Percentiles rank a stretch among this genome's conserved stretches.
Conservation (phyloP, 805 yeast genomes). For the Myxozyma kluyveri region DNA sequence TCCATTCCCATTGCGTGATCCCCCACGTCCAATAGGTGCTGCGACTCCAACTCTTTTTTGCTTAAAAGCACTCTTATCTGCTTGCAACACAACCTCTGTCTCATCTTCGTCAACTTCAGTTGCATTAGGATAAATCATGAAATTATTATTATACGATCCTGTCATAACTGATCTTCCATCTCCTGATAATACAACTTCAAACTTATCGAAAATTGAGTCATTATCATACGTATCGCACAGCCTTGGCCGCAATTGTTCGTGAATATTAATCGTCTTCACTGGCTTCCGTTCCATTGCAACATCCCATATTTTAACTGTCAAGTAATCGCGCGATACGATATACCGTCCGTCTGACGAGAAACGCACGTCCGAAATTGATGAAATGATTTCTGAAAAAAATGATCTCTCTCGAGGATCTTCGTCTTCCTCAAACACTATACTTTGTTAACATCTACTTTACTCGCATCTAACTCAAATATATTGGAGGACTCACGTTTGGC, state of each 20-base stretch:
- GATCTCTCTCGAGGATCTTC: constrained; percentile 90
- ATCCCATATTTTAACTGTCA: constrained; percentile 98
- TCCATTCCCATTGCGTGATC: constrained; percentile 35
- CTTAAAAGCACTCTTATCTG: constrained; percentile 96
- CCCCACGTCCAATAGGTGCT: constrained; percentile 41
- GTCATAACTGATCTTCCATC: constrained; percentile 92
- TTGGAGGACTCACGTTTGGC: constrained; percentile 42
- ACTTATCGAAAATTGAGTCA: constrained; percentile 97
- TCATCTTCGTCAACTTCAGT: constrained; percentile 39
- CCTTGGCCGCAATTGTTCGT: constrained; percentile 88
- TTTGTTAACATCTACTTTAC: background rate
- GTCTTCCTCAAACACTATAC: constrained; percentile 81
- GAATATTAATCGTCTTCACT: constrained; percentile 88
- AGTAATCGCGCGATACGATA: constrained; percentile 93
- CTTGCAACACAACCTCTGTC: constrained; percentile 80
- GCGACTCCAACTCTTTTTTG: constrained; percentile 59
- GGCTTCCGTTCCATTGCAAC: constrained; percentile 95
- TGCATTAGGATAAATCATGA: constrained; percentile 86
- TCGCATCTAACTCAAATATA: background rate
- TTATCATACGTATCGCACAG: constrained; percentile 97
- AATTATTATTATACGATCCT: constrained; percentile 94
- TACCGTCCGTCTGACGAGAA: constrained; percentile 90
- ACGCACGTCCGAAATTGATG: constrained; percentile 89
- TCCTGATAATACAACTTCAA: constrained; percentile 93
- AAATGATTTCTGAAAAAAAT: constrained; percentile 95